A percentile compares a stretch with the other conserved stretches of the same genome.
Evolutionary conservation across 495 filamentous ascomycete genomes (phyloP).

Genomic region (Podospora sp.): DNA sequence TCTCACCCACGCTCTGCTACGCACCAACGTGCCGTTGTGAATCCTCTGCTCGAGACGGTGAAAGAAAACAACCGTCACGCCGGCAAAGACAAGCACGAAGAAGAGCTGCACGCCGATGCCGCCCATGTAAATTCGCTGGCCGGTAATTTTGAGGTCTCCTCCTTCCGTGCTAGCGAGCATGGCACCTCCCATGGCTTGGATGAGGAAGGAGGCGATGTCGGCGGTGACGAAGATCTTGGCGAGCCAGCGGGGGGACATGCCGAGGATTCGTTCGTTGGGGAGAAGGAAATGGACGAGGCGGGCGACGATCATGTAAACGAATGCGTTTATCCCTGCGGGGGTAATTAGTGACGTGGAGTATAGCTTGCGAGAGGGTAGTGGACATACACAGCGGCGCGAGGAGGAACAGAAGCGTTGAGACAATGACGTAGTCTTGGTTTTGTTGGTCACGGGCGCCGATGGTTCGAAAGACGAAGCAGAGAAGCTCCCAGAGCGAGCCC

Average conservation of each 20-base stretch:
- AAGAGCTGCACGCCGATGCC: conserved; percentile 62
- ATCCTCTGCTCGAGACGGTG: conserved; percentile 8
- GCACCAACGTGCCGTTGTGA: neutral
- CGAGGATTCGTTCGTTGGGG: conserved; percentile 43
- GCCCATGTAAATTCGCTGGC: conserved; percentile 62
- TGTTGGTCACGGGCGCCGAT: conserved; percentile 30
- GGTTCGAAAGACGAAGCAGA: conserved; percentile 40
- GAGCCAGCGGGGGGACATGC: conserved; percentile 52
- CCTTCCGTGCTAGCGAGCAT: conserved; percentile 36
- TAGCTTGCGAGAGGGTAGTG: neutral
- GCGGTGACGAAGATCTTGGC: conserved; percentile 61
- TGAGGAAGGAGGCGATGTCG: conserved; percentile 63
- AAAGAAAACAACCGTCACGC: conserved; percentile 47
- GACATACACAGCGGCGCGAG: conserved; percentile 28
- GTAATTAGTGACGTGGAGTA: neutral
- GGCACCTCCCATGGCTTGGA: conserved; percentile 57
- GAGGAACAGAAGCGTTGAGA: conserved; percentile 22
- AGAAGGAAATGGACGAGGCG: conserved; percentile 63
- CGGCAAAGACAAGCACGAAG: conserved; percentile 58
- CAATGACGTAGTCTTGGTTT: conserved; percentile 14
- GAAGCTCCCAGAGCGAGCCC: conserved; percentile 48
- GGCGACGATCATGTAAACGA: conserved; percentile 44
- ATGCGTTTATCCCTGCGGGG: conserved; percentile 27
- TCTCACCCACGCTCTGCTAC: conserved; percentile 37
- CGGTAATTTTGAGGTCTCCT: conserved; percentile 31